phyloP scores from a whole-genome alignment of 352 stramenopile genomes.

The Thalassiosira exigua region DNA sequence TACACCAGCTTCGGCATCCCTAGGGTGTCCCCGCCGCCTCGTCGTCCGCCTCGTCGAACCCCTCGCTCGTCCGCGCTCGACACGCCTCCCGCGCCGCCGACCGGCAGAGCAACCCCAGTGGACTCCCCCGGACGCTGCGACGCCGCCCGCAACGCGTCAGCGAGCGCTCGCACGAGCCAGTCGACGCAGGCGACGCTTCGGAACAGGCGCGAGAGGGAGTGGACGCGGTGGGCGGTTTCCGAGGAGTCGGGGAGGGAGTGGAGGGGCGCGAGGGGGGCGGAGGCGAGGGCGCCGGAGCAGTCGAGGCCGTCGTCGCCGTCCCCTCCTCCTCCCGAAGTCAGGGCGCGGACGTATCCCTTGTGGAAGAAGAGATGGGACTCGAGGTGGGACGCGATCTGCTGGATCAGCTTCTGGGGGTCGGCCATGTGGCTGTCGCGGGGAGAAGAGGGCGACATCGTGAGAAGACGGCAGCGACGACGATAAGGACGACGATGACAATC shows the following conservation, averaged over 20 bases:
- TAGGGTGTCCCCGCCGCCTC: slow-evolving; percentile 10
- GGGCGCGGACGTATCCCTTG: slow-evolving; percentile 15
- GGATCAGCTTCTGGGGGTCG: slow-evolving; percentile 47
- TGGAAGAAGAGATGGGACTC: slow-evolving; percentile 45
- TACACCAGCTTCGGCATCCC: slow-evolving; percentile 60
- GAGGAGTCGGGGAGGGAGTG: slow-evolving; percentile 58
- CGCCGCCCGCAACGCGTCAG: slow-evolving; percentile 65
- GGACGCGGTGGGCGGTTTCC: slow-evolving; percentile 28
- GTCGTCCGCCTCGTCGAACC: slow-evolving; percentile 68
- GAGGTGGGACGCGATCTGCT: slow-evolving; percentile 47
- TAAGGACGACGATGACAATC: too few species aligned
- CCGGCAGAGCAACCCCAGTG: slow-evolving; percentile 75
- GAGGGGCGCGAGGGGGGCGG: slow-evolving; percentile 72
- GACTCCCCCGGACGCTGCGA: slow-evolving; percentile 63
- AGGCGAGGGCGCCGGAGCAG: slow-evolving; percentile 64
- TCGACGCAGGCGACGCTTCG: slow-evolving; percentile 66
- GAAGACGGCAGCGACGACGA: not conserved
- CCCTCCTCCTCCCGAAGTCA: not conserved
- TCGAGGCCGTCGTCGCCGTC: not conserved
- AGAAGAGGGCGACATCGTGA: too few species aligned
- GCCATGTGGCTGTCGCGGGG: slow-evolving; percentile 2
- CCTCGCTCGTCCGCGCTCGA: slow-evolving; percentile 67
- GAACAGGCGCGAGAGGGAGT: slow-evolving; percentile 69
- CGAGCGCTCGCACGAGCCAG: slow-evolving; percentile 77
- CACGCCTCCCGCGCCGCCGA: slow-evolving; percentile 80